Base-by-base conservation (phyloP, 257 asterid species). In the Salvia splendens region DNA sequence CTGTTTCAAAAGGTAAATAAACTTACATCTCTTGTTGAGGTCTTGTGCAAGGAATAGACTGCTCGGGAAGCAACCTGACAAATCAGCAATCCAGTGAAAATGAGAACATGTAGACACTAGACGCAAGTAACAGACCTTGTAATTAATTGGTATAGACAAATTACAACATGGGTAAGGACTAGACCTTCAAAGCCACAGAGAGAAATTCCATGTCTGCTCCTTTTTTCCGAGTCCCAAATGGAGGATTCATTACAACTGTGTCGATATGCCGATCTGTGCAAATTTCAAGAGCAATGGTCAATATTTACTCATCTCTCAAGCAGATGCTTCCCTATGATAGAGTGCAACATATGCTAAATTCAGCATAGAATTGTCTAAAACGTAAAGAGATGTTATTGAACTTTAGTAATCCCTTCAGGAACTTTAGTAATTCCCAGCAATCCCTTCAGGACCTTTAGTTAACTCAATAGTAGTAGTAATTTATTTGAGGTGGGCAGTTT, bases 141-240 rank as follows among this genome's bases (percentile, higher is more conserved):
- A 64, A 46, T 53, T 32, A 14, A 50, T 50, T 43, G 68, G 28
- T 12, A 57, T 10, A 5, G 45, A 6, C 53, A 40, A 32, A 30
- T 6, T 15, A 53, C 20, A 62, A 48, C 56, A 46, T 17, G 68
- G 61, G 24, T 53, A 32, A 35, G 40, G 61, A 40, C 35, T 28
- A 11, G 57, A 89, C 98, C 95, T 84, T 93, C 84, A 93, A 78
- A 38, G 92, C 96, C 64, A 81, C 76, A 58, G 75, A 75, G 3
- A 93, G 89, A 74, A 93, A 93, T 17, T 86, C 96, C 96, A 90
- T 88, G 80, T 93, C 99, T 7, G 96, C 97, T 46, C 97, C 99
- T 84, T 90, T 90, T 77, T 78, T 93, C 72, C 99, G 81, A 11
- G 99, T 93, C 56, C 99, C 99, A 73, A 93, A 93, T 42, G 99